Percentiles rank a stretch among this genome's conserved stretches.
Evolutionary conservation across 2,329 filamentous ascomycete species (phyloP).

Genomic region (Emergomyces africanus): DNA sequence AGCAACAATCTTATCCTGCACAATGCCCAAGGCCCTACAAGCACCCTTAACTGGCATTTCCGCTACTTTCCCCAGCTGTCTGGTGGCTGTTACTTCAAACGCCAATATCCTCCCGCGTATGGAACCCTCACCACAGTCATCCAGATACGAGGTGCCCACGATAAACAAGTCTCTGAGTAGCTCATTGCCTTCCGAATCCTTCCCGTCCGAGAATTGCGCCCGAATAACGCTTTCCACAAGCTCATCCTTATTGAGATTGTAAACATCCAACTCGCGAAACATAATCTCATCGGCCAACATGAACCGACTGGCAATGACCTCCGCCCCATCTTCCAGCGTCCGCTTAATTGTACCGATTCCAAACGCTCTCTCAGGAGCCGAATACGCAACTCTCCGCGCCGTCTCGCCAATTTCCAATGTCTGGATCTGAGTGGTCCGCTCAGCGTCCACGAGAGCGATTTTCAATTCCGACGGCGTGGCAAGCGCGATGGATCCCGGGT

Average conservation of each 20-base stretch:
- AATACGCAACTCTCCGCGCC: slow-evolving; percentile 77
- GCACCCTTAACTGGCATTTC: slow-evolving; percentile 62
- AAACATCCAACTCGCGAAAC: slow-evolving; percentile 65
- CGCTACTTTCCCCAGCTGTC: slow-evolving; percentile 58
- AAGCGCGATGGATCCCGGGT: slow-evolving; percentile 66
- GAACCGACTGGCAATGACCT: slow-evolving; percentile 68
- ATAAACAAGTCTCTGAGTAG: slow-evolving; percentile 58
- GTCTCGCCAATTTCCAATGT: slow-evolving; percentile 68
- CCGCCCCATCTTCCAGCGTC: slow-evolving; percentile 55
- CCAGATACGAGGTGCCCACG: slow-evolving; percentile 73
- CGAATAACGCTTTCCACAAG: slow-evolving; percentile 75
- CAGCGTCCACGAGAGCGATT: slow-evolving; percentile 68
- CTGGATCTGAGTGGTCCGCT: slow-evolving; percentile 79
- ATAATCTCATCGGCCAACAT: slow-evolving; percentile 82
- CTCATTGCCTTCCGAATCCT: slow-evolving; percentile 42
- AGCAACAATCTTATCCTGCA: slow-evolving; percentile 67
- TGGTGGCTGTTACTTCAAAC: slow-evolving; percentile 60
- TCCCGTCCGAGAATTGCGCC: slow-evolving; percentile 53
- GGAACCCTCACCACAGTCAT: slow-evolving; percentile 41
- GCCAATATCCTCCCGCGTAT: slow-evolving; percentile 70
- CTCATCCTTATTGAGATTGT: slow-evolving; percentile 54
- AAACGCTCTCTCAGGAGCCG: slow-evolving; percentile 63
- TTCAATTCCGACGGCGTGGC: slow-evolving; percentile 65
- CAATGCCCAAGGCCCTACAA: slow-evolving; percentile 64
- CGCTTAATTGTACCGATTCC: slow-evolving; percentile 76